Base-by-base conservation (phyloP, 2,329 filamentous ascomycete genomes). In the Fusarium xyrophilum region DNA sequence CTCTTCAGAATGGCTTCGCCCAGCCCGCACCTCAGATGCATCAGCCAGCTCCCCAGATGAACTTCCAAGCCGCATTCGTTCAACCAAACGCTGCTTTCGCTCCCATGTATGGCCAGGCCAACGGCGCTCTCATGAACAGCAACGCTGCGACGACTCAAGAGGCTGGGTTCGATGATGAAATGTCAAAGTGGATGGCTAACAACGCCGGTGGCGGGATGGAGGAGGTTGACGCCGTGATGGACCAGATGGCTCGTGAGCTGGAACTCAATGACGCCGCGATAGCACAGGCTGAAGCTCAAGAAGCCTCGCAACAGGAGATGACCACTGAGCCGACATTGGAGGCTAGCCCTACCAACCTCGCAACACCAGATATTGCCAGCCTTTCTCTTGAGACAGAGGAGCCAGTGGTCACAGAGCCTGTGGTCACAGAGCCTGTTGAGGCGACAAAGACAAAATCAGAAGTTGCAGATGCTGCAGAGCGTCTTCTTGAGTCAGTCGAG, bases 181-280 rank as follows among this genome's bases (percentile, higher is more conserved):
- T 83, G 76, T 74, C 76, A 9, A 74, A 72, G 27, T 83, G 81
- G 81, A 79, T 82, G 76, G 75, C 77, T 1, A 72, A 57, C 17
- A 77, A 83, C 43, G 74, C 76, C 23, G 60, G 62, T 6, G 68
- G 68, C 12, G 72, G 70, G 40, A 81, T 82, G 75, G 72, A 76
- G 27, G 74, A 81, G 33, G 79, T 82, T 6, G 79, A 82, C 51
- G 79, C 79, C 23, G 77, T 79, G 55, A 82, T 83, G 79, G 80
- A 82, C 36, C 76, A 80, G 56, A 77, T 83, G 68, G 81, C 81
- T 9, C 75, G 74, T 15, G 79, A 82, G 56, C 71, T 82, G 12
- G 79, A 81, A 40, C 73, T 77, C 56, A 77, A 76, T 63, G 76
- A 80, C n/a, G 70, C 74, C 13, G 63, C 69, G 6, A 66, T 77